These are phyloP conservation scores for Fusarium citri DNA, from an alignment of 2,329 filamentous ascomycete genomes.

Conservation along the genomic window DNA sequence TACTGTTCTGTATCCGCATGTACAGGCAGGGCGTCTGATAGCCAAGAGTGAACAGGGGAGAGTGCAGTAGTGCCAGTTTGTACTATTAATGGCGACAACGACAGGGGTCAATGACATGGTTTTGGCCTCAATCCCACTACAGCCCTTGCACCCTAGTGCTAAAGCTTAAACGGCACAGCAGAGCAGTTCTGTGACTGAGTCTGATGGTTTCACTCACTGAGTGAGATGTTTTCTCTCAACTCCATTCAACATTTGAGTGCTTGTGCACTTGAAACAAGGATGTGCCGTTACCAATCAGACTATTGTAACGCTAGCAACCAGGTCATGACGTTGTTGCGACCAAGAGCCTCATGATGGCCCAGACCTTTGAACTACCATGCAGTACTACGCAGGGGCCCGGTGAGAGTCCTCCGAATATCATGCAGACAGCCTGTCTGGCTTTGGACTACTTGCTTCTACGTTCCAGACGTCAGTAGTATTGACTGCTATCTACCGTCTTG, in stretches of 20 bases:
- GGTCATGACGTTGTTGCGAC: not conserved
- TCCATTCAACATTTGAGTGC: not conserved
- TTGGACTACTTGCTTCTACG: not conserved
- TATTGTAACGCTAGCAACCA: not conserved
- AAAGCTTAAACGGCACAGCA: constrained; percentile 43
- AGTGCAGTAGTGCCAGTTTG: constrained; percentile 17
- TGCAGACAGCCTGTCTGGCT: not conserved
- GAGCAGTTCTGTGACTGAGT: not conserved
- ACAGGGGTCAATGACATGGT: constrained; percentile 13
- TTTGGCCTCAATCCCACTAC: constrained; percentile 6
- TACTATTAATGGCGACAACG: constrained; percentile 40
- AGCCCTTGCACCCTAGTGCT: constrained; percentile 27
- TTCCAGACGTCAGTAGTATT: not conserved
- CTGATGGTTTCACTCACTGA: constrained; percentile 9
- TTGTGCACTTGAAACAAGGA: not conserved
- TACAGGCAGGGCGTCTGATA: constrained; percentile 8
- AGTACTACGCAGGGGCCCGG: not conserved
- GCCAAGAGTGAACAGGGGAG: constrained; percentile 8
- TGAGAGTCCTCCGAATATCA: not conserved
- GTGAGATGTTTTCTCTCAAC: constrained; percentile 1
- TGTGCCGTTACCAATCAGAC: not conserved
- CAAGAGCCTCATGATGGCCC: constrained; percentile 2
- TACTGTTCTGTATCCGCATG: constrained; percentile 1
- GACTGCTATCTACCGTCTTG: not conserved
- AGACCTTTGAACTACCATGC: not conserved